These are phyloP conservation scores for Allantophomopsis cytisporea DNA, from an alignment of 2,329 filamentous ascomycete genomes.

Conservation along the genomic window DNA sequence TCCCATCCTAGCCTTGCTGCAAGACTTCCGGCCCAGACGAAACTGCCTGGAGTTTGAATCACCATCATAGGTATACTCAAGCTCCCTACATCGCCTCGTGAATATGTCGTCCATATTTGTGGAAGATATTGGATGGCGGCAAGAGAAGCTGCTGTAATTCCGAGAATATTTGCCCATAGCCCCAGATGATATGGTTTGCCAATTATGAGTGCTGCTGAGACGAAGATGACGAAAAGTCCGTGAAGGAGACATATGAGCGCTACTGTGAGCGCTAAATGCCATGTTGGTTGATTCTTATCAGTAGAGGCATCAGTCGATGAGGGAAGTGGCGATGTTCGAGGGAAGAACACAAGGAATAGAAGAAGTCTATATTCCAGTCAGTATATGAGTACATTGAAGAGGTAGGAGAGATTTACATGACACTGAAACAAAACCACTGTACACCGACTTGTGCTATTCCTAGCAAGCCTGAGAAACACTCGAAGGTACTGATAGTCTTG, in stretches of 20 bases:
- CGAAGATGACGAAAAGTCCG: slow-evolving; percentile 53
- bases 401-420: slow-evolving; percentile 52
- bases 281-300: slow-evolving; percentile 36
- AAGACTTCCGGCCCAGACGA: slow-evolving; percentile 79
- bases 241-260: slow-evolving; percentile 62
- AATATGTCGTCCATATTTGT: slow-evolving; percentile 87
- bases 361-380: slow-evolving; percentile 49
- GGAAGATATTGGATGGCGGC: slow-evolving; percentile 87
- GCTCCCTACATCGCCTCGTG: slow-evolving; percentile 74
- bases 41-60: slow-evolving; percentile 88
- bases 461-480: slow-evolving; percentile 74
- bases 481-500: slow-evolving; percentile 62
- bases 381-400: not conserved
- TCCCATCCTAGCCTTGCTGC: slow-evolving; percentile 63
- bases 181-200: slow-evolving; percentile 50
- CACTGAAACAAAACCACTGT: slow-evolving; percentile 83
- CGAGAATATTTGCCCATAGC: slow-evolving; percentile 75
- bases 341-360: slow-evolving; percentile 92
- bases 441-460: slow-evolving; percentile 84
- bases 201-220: slow-evolving; percentile 55
- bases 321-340: slow-evolving; percentile 37
- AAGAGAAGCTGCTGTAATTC: slow-evolving; percentile 63
- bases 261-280: slow-evolving; percentile 68
- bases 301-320: slow-evolving; percentile 13
- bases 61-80: slow-evolving; percentile 96